Percentiles rank a stretch among this genome's conserved stretches.
These are phyloP conservation scores for Talaromyces nanjingensis DNA, from an alignment of 495 filamentous ascomycete genomes.

Conservation along the genomic window DNA sequence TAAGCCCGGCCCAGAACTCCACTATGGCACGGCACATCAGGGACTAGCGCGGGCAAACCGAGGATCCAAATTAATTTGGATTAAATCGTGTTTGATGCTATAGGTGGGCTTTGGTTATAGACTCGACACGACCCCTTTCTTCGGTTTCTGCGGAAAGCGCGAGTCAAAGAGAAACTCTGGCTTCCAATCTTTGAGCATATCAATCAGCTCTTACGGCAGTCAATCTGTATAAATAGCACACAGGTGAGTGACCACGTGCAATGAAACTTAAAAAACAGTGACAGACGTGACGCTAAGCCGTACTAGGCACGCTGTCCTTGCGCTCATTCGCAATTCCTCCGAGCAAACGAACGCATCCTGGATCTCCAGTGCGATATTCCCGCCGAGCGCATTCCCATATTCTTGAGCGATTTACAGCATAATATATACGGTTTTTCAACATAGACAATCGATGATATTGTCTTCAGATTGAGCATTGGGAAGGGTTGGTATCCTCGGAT, in stretches of 20 bases:
- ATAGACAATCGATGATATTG: not conserved
- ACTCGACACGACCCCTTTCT: not conserved
- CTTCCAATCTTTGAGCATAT: not conserved
- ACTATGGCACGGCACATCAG: not conserved
- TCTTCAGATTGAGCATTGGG: not conserved
- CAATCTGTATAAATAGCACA: not conserved
- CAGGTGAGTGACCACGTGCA: not conserved
- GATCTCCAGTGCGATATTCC: not conserved
- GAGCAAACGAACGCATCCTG: not conserved
- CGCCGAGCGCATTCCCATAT: not conserved
- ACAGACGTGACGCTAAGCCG: not conserved
- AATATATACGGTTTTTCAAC: not conserved
- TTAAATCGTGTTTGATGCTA: not conserved
- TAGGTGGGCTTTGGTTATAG: not conserved
- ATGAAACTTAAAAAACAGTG: not conserved
- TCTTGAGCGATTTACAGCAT: not conserved
- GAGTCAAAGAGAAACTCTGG: not conserved
- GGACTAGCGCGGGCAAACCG: not conserved
- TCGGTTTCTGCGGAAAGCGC: not conserved
- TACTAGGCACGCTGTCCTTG: not conserved
- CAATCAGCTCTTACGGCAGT: not conserved
- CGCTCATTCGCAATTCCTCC: not conserved
- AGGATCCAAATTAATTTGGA: not conserved
- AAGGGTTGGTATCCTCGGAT: conserved; percentile 6
- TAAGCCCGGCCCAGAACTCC: not conserved